Conservation (phyloP, 1,284 basidiomycete species). For the Chalciporus sp. region DNA sequence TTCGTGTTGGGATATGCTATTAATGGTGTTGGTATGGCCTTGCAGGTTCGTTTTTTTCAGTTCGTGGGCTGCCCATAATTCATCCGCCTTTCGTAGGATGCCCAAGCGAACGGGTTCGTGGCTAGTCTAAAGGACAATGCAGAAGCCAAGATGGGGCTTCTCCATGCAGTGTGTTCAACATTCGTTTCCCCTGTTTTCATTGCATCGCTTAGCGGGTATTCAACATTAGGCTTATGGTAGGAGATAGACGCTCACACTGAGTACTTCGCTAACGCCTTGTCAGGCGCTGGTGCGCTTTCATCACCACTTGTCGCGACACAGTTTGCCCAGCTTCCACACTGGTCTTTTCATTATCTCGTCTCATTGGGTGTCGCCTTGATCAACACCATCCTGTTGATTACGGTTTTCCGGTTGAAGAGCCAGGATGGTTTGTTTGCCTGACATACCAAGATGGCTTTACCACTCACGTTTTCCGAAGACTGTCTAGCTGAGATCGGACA, state of each 20-base stretch:
- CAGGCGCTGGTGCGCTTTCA: slow-evolving; percentile 60
- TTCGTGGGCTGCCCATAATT: neutral
- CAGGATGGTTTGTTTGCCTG: slow-evolving; percentile 50
- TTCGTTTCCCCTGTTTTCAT: neutral
- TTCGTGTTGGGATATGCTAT: slow-evolving; percentile 60
- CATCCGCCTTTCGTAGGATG: slow-evolving; percentile 19
- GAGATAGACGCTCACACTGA: neutral
- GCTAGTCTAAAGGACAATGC: slow-evolving; percentile 30
- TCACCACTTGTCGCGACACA: slow-evolving; percentile 67
- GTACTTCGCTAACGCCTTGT: neutral
- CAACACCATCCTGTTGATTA: slow-evolving; percentile 46
- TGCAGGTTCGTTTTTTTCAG: slow-evolving; percentile 29
- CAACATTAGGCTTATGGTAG: slow-evolving; percentile 35
- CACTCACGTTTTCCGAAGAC: slow-evolving; percentile 23
- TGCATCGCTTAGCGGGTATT: slow-evolving; percentile 1
- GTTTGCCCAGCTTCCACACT: slow-evolving; percentile 51
- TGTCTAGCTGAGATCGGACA: slow-evolving; percentile 38
- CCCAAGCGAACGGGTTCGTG: slow-evolving; percentile 37
- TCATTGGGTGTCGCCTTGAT: slow-evolving; percentile 57
- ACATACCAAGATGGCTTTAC: neutral
- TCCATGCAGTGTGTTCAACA: slow-evolving; percentile 27
- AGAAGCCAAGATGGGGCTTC: slow-evolving; percentile 34
- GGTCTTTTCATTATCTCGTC: slow-evolving; percentile 68
- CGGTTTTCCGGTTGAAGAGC: slow-evolving; percentile 55
- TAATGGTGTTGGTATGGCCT: slow-evolving; percentile 63